phyloP scores from a whole-genome alignment of 345 rosid species.

The Camelina neglecta region DNA sequence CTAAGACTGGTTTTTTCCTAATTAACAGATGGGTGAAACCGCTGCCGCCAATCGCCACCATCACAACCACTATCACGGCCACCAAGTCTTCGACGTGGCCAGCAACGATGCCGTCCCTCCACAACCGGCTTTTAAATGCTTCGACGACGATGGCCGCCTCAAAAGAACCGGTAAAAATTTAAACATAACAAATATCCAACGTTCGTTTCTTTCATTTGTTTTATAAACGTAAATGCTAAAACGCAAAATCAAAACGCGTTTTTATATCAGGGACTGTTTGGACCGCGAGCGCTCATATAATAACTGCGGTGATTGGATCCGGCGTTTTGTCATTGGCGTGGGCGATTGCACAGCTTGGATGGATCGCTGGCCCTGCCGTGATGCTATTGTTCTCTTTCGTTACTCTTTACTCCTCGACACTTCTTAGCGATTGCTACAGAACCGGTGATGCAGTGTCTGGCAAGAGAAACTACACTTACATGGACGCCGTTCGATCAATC shows the following conservation, averaged over 20 bases:
- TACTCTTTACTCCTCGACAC: conserved; percentile 70
- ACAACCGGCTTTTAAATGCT: conserved; percentile 51
- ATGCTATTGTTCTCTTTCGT: conserved; percentile 75
- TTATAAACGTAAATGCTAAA: conserved; percentile 10
- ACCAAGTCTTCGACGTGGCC: conserved; percentile 51
- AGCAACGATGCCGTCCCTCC: conserved; percentile 37
- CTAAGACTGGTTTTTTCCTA: conserved; percentile 3
- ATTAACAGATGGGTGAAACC: conserved; percentile 55
- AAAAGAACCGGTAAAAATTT: conserved; percentile 58
- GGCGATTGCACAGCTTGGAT: conserved; percentile 89
- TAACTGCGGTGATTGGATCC: conserved; percentile 86
- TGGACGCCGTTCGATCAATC: conserved; percentile 73
- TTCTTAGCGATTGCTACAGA: conserved; percentile 75
- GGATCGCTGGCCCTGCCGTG: conserved; percentile 83
- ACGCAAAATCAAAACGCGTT: conserved; percentile 15
- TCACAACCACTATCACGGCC: conserved; percentile 43
- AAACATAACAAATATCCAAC: background rate
- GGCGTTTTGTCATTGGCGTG: conserved; percentile 89
- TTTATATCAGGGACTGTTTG: conserved; percentile 62
- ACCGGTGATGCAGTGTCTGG: conserved; percentile 63
- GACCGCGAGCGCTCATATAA: conserved; percentile 86
- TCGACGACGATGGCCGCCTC: conserved; percentile 81
- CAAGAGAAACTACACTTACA: conserved; percentile 79
- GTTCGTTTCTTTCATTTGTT: background rate
- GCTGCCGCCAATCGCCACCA: conserved; percentile 50